A percentile compares a stretch with the other conserved stretches of the same genome.
Conservation (phyloP, 495 filamentous ascomycete genomes). For the Symbiotaphrina buchneri region DNA sequence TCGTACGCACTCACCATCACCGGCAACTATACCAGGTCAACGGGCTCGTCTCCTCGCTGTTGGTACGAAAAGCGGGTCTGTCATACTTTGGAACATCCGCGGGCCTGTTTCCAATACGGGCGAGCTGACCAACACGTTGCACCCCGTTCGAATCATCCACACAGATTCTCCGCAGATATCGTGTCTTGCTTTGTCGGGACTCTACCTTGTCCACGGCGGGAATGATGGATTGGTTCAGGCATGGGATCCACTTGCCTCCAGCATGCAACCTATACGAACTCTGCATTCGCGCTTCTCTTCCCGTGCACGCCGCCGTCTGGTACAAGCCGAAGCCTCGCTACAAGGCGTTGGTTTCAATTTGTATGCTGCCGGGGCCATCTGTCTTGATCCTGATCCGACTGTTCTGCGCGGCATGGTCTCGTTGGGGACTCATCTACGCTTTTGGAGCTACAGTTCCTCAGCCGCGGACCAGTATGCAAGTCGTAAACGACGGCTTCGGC, state of each 20-base stretch:
- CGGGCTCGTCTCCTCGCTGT: constrained; percentile 60
- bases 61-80: constrained; percentile 55
- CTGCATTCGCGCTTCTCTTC: constrained; percentile 74
- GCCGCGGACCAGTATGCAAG: constrained; percentile 11
- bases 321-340: constrained; percentile 45
- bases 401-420: constrained; percentile 80
- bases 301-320: constrained; percentile 49
- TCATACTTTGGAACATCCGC: constrained; percentile 75
- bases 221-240: constrained; percentile 90
- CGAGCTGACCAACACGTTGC: constrained; percentile 26
- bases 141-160: constrained; percentile 59
- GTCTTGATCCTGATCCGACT: constrained; percentile 74
- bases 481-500: constrained; percentile 29
- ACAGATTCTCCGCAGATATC: constrained; percentile 83
- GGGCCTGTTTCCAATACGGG: constrained; percentile 26
- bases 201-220: constrained; percentile 81
- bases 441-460: constrained; percentile 77
- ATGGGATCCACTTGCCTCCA: constrained; percentile 87
- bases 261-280: constrained; percentile 55
- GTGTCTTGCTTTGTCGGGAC: constrained; percentile 62
- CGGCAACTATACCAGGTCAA: constrained; percentile 50
- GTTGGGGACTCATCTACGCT: constrained; percentile 66
- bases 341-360: constrained; percentile 51
- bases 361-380: constrained; percentile 64
- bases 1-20: constrained; percentile 20